Evolutionary conservation across 176 grass and related monocot species (phyloP).

Genomic region (Cymbopogon citratus): DNA sequence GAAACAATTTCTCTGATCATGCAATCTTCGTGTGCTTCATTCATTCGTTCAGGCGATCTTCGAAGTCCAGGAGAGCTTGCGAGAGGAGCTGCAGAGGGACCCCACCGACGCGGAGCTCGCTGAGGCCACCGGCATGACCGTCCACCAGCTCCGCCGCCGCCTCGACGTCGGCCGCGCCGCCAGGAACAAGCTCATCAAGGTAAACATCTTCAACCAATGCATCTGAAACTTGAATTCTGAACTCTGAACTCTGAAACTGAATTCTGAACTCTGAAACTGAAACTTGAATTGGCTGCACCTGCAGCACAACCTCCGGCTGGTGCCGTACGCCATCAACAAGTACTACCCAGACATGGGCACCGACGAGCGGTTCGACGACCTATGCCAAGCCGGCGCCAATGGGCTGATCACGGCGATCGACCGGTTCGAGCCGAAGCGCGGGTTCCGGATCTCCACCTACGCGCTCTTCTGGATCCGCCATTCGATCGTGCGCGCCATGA

Average conservation of each 20-base stretch:
- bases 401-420: slow-evolving; percentile 80
- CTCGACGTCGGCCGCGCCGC: slow-evolving; percentile 51
- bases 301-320: slow-evolving; percentile 88
- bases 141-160: slow-evolving; percentile 36
- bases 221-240: no score
- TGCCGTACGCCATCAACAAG: slow-evolving; percentile 82
- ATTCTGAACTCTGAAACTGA: neutral
- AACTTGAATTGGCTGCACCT: neutral
- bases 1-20: neutral
- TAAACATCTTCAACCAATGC: neutral
- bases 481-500: slow-evolving; percentile 68
- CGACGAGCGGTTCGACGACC: slow-evolving; percentile 61
- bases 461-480: slow-evolving; percentile 90
- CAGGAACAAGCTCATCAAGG: slow-evolving; percentile 83
- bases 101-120: slow-evolving; percentile 51
- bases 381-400: slow-evolving; percentile 81
- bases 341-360: slow-evolving; percentile 61
- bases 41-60: slow-evolving; percentile 45
- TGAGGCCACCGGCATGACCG: slow-evolving; percentile 40
- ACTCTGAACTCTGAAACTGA: neutral
- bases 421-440: slow-evolving; percentile 74
- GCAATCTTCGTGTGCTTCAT: neutral
- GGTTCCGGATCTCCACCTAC: slow-evolving; percentile 80
- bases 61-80: slow-evolving; percentile 46
- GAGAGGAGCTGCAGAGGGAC: slow-evolving; percentile 43